Conservation (phyloP, 257 asterid genomes). For the Penstemon davidsonii region DNA sequence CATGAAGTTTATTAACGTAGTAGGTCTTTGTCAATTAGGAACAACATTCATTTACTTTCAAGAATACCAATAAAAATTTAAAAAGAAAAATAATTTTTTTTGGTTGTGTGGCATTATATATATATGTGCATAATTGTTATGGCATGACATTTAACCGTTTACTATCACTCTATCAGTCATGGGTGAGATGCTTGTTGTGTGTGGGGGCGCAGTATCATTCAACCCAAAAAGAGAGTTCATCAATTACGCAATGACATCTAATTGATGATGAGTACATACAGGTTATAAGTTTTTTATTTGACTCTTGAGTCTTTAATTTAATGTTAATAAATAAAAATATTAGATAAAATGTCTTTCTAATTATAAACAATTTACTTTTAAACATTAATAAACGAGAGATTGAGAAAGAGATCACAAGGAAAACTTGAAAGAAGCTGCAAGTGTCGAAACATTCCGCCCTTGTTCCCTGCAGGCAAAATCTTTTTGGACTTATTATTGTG, state of each 20-base stretch:
- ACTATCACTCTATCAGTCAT: not conserved
- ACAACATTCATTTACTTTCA: not conserved
- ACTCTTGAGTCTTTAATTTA: not conserved
- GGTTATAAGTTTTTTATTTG: not conserved
- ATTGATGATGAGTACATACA: too few species aligned
- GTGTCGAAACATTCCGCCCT: too few species aligned
- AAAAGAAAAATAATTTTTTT: not conserved
- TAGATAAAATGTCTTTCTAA: too few species aligned
- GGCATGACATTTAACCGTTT: conserved; percentile 14
- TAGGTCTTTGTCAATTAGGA: too few species aligned
- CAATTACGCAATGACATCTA: too few species aligned
- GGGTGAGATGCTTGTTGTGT: conserved; percentile 12
- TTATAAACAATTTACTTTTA: too few species aligned
- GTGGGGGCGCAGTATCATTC: conserved; percentile 27
- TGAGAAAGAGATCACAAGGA: too few species aligned
- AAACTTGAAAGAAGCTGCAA: too few species aligned
- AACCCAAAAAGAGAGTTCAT: not conserved
- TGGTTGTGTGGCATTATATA: not conserved
- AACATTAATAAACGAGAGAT: too few species aligned
- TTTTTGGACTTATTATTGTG: too few species aligned
- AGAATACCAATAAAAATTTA: not conserved
- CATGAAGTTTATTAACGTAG: too few species aligned
- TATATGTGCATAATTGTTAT: conserved; percentile 15
- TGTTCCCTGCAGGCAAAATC: too few species aligned
- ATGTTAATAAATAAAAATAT: not conserved